Evolutionary conservation across 1,284 basidiomycete species (phyloP).

Genomic region (Apiotrichum mycotoxinovorans): DNA sequence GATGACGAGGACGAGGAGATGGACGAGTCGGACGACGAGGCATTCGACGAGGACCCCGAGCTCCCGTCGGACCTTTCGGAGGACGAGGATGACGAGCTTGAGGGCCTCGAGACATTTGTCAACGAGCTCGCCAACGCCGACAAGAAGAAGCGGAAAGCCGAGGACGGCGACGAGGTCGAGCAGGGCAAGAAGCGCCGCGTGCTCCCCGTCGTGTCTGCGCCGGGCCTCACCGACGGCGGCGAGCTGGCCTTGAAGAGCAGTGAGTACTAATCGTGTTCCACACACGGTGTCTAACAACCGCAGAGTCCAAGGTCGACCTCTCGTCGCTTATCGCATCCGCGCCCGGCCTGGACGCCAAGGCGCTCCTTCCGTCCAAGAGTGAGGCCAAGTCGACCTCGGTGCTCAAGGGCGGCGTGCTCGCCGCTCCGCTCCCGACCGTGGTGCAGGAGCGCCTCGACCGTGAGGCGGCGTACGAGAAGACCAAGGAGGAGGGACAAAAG

Average conservation of each 20-base stretch:
- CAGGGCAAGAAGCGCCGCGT: slow-evolving; percentile 45
- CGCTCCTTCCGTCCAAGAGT: slow-evolving; percentile 36
- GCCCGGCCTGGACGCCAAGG: slow-evolving; percentile 58
- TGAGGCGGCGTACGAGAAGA: slow-evolving; percentile 89
- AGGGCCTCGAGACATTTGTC: slow-evolving; percentile 68
- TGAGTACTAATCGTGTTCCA: slow-evolving; percentile 19
- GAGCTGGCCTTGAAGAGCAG: slow-evolving; percentile 40
- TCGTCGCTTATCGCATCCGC: slow-evolving; percentile 57
- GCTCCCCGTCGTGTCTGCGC: slow-evolving; percentile 47
- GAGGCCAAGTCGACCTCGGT: slow-evolving; percentile 57
- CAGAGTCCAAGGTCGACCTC: slow-evolving; percentile 48
- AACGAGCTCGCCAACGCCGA: slow-evolving; percentile 60
- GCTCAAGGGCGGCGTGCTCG: slow-evolving; percentile 60
- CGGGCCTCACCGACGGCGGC: slow-evolving; percentile 37
- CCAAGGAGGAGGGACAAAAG: slow-evolving; percentile 86
- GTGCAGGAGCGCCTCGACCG: slow-evolving; percentile 87
- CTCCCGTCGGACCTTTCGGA: slow-evolving; percentile 59
- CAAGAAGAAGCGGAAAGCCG: slow-evolving; percentile 69
- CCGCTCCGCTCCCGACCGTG: slow-evolving; percentile 81
- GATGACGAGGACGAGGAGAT: slow-evolving; percentile 48
- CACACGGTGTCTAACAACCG: slow-evolving; percentile 7
- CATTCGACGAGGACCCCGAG: slow-evolving; percentile 53
- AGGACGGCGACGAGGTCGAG: slow-evolving; percentile 64
- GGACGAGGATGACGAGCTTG: slow-evolving; percentile 57
- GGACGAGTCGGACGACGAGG: slow-evolving; percentile 45